phyloP scores from a whole-genome alignment of 139 green algal species.

The Spirogloea muscicola region DNA sequence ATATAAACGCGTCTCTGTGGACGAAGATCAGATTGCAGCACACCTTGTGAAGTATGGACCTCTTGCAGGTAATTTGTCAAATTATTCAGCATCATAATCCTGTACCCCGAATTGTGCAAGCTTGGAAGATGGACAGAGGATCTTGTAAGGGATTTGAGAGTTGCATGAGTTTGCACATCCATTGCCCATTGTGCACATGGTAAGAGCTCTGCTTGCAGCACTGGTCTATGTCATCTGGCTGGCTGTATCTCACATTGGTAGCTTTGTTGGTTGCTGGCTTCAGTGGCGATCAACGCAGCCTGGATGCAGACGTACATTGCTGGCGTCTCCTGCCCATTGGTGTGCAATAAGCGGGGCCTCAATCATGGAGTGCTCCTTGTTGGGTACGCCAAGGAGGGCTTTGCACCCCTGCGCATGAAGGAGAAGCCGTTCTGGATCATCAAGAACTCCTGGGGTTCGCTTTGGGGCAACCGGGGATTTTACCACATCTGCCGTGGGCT shows the following conservation, averaged over 20 bases:
- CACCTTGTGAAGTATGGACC: conserved; percentile 60
- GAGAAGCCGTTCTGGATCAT: conserved; percentile 56
- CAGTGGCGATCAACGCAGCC: conserved; percentile 63
- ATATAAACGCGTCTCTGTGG: conserved; percentile 50
- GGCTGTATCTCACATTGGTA: too few species aligned
- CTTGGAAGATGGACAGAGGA: too few species aligned
- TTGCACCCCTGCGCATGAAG: conserved; percentile 33
- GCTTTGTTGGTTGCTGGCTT: too few species aligned
- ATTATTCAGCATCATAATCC: too few species aligned
- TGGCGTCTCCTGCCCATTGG: conserved; percentile 53
- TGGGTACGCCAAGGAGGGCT: conserved; percentile 62
- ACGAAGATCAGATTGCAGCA: conserved; percentile 62
- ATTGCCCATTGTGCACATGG: too few species aligned
- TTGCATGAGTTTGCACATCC: too few species aligned
- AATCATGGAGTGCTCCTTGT: conserved; percentile 74
- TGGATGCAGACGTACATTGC: conserved; percentile 55
- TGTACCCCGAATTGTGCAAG: too few species aligned
- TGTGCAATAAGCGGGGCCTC: conserved; percentile 56
- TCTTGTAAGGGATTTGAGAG: too few species aligned
- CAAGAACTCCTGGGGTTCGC: conserved; percentile 55
- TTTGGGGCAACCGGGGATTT: conserved; percentile 55
- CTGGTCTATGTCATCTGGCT: too few species aligned
- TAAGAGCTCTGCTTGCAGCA: too few species aligned
- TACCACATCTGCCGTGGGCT: conserved; percentile 46
- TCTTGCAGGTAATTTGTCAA: conserved; percentile 44